Percentiles rank a stretch among this genome's conserved stretches.
Evolutionary conservation across 1,284 basidiomycete species (phyloP).

Genomic region (Naganishia cerealis): DNA sequence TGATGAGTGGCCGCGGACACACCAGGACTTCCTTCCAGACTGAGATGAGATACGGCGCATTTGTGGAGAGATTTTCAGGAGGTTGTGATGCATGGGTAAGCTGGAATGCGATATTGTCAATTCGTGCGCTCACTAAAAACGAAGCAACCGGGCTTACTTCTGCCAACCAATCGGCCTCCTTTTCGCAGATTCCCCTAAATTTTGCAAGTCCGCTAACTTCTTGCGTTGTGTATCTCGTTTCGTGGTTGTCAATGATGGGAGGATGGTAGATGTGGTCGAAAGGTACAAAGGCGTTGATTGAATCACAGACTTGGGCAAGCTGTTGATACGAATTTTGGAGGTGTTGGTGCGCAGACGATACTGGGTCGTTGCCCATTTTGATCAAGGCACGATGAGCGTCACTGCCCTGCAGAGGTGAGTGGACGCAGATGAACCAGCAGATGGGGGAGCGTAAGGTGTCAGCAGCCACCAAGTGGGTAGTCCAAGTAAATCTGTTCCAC

Average conservation of each 20-base stretch:
- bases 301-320: constrained; percentile 11
- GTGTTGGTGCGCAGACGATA: background rate
- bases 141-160: background rate
- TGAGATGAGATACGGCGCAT: constrained; percentile 31
- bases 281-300: constrained; percentile 10
- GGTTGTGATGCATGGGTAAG: constrained; percentile 17
- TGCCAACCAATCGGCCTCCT: constrained; percentile 19
- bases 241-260: constrained; percentile 27
- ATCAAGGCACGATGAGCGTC: background rate
- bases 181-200: constrained; percentile 24
- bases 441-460: no score
- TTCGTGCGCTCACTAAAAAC: background rate
- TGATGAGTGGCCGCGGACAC: constrained; percentile 62
- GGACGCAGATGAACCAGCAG: no score
- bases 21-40: constrained; percentile 71
- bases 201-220: constrained; percentile 21
- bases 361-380: background rate
- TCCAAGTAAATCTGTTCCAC: no score
- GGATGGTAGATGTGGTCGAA: constrained; percentile 26
- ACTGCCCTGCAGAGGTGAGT: no score
- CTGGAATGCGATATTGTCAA: constrained; percentile 8
- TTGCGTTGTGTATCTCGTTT: constrained; percentile 19
- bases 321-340: constrained; percentile 2
- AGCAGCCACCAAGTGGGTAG: no score
- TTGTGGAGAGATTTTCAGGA: constrained; percentile 27